Evolutionary conservation across 768 basidiomycete species (phyloP), one percentile per base, ranked within the genome.

Genomic region (Xerocomellus dryophilus): DNA sequence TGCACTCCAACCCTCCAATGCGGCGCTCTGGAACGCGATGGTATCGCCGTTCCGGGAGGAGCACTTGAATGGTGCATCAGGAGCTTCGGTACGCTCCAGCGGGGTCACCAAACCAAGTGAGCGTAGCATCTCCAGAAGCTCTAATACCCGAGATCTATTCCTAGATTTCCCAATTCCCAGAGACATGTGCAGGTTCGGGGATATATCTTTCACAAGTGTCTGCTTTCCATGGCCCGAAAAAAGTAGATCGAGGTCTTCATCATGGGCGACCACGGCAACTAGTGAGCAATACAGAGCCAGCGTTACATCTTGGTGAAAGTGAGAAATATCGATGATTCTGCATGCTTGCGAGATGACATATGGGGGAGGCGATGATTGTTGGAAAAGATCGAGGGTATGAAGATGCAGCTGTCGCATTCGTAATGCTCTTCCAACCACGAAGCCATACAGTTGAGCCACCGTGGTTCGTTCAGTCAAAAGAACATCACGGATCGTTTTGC

Each of bases 361-460:
- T 3, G 71, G 54, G 15, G 79, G 79, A 12, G 71, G 50, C 23
- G 67, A 54, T 2, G 54, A 51, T 10, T 62, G 64, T 57, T 81
- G 77, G 47, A 90, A 73, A 6, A 76, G 72, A 21, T 71, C 65
- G 31, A 86, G 72, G 23, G 76, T 74, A 43, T 76, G 74, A 23
- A 86, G 69, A 62, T 93, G 88, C 2, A 91, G 71, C 54, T 81
- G 76, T 25, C 83, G 80, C 17, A 82, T 80, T 41, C 93, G 79
- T 2, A 83, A 72, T 29, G 79, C 77, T 61, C 83, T 84, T 14
- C 86, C 90, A 14, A 81, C 74, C 41, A 87, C 78, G 68, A 81
- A 91, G 14, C 91, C 93, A 64, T 89, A 89, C 27, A 82, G 59
- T 59, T 93, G 90, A 3, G 82, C 78, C n/a, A 86, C 63, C 3